Evolutionary conservation across 441 rosid species (phyloP).

Genomic region (Adansonia grandidieri): DNA sequence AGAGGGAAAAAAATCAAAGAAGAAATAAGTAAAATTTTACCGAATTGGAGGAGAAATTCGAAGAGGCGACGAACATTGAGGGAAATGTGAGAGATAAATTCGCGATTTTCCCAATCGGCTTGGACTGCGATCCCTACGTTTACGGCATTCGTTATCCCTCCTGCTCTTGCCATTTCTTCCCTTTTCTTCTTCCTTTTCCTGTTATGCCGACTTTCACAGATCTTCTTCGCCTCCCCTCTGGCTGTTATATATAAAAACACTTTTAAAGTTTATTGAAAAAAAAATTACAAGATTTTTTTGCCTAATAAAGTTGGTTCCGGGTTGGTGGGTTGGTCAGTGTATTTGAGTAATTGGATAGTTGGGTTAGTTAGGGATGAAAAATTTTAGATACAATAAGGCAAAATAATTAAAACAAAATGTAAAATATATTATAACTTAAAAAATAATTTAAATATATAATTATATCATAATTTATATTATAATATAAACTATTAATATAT

Average conservation of each 20-base stretch:
- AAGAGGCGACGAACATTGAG: conserved; percentile 99
- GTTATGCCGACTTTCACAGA: not conserved
- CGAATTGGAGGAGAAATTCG: conserved; percentile 96
- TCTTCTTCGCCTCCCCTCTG: not conserved
- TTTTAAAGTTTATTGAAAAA: not conserved
- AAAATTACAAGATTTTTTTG: not conserved
- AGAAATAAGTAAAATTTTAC: conserved; percentile 35
- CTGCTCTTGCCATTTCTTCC: conserved; percentile 79
- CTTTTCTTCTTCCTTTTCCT: not conserved
- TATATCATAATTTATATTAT: no score
- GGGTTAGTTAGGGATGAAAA: not conserved
- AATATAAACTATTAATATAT: no score
- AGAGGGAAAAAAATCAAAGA: no score
- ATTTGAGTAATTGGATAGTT: not conserved
- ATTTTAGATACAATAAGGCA: no score
- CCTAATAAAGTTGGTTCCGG: not conserved
- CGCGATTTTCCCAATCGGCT: conserved; percentile 99
- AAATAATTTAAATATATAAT: no score
- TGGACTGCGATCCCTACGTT: conserved; percentile 99
- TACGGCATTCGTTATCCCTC: conserved; percentile 95
- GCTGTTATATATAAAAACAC: not conserved
- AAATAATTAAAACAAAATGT: no score
- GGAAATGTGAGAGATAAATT: conserved; percentile 93
- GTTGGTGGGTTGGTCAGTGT: not conserved
- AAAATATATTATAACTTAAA: no score